These are phyloP conservation scores for Seiridium unicorne DNA, from an alignment of 2,329 filamentous ascomycete genomes.

Conservation along the genomic window DNA sequence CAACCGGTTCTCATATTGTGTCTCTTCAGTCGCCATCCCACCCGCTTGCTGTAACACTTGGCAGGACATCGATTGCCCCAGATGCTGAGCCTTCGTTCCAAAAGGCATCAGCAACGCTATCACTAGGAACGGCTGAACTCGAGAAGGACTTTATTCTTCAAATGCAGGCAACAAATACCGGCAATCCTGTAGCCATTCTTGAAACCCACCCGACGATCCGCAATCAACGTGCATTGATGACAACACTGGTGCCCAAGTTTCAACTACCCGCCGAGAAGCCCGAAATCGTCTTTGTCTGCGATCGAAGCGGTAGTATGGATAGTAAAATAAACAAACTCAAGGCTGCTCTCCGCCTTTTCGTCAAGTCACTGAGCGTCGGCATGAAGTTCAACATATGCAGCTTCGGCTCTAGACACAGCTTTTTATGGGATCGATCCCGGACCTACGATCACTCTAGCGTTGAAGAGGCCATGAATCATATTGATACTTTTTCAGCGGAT, in stretches of 20 bases:
- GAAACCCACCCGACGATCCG: conserved; percentile 63
- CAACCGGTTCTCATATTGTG: conserved; percentile 53
- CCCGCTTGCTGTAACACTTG: conserved; percentile 64
- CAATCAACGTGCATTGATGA: conserved; percentile 66
- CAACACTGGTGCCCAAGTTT: conserved; percentile 69
- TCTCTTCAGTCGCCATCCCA: conserved; percentile 67
- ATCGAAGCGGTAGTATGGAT: conserved; percentile 68
- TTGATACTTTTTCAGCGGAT: conserved; percentile 40
- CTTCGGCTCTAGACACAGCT: conserved; percentile 50
- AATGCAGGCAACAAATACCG: conserved; percentile 58
- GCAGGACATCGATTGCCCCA: conserved; percentile 47
- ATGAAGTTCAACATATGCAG: conserved; percentile 70
- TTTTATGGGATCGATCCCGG: conserved; percentile 47
- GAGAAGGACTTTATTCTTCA: conserved; percentile 67
- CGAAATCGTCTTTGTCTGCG: conserved; percentile 72
- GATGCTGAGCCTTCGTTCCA: conserved; percentile 49
- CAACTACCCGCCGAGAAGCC: conserved; percentile 50
- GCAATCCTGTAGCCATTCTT: conserved; percentile 61
- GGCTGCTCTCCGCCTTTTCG: conserved; percentile 58
- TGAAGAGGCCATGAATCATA: conserved; percentile 38
- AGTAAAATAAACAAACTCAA: conserved; percentile 51
- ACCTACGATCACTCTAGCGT: conserved; percentile 44
- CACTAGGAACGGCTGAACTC: conserved; percentile 50
- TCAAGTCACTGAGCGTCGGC: conserved; percentile 64
- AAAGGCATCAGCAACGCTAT: conserved; percentile 61